Evolutionary conservation across 495 filamentous ascomycete genomes (phyloP).

Genomic region (Wilcoxina mikolae): DNA sequence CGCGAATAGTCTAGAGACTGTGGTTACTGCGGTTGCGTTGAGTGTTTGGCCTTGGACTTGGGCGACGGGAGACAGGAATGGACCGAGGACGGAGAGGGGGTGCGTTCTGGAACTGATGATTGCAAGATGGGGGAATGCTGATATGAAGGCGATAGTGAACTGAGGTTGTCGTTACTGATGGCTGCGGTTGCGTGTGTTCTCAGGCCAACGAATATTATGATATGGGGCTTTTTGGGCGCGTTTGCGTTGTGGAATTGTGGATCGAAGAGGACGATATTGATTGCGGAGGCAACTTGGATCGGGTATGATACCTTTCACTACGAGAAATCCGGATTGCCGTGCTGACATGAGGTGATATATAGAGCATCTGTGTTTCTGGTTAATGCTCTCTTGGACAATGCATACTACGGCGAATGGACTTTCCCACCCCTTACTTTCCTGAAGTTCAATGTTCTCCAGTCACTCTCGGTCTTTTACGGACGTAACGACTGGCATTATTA

Average conservation of each 20-base stretch:
- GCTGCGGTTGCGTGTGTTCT: conserved; percentile 76
- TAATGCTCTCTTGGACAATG: conserved; percentile 48
- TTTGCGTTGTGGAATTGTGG: conserved; percentile 34
- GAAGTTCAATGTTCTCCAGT: conserved; percentile 80
- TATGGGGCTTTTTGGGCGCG: conserved; percentile 53
- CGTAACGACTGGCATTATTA: conserved; percentile 87
- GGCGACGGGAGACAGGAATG: not conserved
- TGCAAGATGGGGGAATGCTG: not conserved
- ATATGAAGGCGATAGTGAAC: conserved; percentile 15
- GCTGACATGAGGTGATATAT: not conserved
- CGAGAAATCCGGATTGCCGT: not conserved
- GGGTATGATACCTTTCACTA: conserved; percentile 23
- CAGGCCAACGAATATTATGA: conserved; percentile 75
- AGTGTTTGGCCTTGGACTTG: conserved; percentile 71
- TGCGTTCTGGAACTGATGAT: not conserved
- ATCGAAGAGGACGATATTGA: conserved; percentile 15
- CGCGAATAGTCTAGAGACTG: conserved; percentile 86
- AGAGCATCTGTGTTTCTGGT: conserved; percentile 16
- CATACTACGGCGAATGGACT: conserved; percentile 76
- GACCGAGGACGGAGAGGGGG: not conserved
- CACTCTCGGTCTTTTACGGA: conserved; percentile 85
- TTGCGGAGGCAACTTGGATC: conserved; percentile 17
- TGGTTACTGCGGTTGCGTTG: conserved; percentile 64
- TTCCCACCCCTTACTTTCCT: conserved; percentile 82
- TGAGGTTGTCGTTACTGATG: conserved; percentile 55